Evolutionary conservation across 1,284 basidiomycete species (phyloP).

Genomic region (Schizophyllum amplum): DNA sequence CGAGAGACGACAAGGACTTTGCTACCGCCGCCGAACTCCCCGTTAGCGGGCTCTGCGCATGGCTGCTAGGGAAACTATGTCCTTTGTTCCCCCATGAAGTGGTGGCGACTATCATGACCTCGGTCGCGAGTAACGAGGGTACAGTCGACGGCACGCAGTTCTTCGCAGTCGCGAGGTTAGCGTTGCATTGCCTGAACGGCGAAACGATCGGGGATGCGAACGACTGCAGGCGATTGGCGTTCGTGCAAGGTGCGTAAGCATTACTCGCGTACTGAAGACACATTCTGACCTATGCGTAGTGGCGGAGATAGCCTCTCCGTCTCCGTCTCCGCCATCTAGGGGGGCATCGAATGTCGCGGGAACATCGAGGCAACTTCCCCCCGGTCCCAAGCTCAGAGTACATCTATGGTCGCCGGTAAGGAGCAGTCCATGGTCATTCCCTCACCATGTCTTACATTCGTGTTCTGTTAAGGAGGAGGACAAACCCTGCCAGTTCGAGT

Average conservation of each 20-base stretch:
- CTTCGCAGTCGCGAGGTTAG: not conserved
- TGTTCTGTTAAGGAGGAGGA: not conserved
- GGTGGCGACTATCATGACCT: not conserved
- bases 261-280: not conserved
- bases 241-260: not conserved
- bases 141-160: not conserved
- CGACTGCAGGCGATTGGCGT: not conserved
- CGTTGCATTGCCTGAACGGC: not conserved
- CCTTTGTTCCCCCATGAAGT: not conserved
- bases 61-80: not conserved
- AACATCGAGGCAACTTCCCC: not conserved
- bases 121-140: not conserved
- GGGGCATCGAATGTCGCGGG: no score
- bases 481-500: not conserved
- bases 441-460: not conserved
- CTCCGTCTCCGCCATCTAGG: no score
- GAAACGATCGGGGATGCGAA: not conserved
- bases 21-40: not conserved
- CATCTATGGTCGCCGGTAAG: not conserved
- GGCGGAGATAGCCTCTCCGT: no score
- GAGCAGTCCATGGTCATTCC: not conserved
- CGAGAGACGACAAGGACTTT: not conserved
- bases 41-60: not conserved
- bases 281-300: no score
- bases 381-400: not conserved